Base-by-base conservation (phyloP, 2,329 filamentous ascomycete species). In the Aspergillus sp. region DNA sequence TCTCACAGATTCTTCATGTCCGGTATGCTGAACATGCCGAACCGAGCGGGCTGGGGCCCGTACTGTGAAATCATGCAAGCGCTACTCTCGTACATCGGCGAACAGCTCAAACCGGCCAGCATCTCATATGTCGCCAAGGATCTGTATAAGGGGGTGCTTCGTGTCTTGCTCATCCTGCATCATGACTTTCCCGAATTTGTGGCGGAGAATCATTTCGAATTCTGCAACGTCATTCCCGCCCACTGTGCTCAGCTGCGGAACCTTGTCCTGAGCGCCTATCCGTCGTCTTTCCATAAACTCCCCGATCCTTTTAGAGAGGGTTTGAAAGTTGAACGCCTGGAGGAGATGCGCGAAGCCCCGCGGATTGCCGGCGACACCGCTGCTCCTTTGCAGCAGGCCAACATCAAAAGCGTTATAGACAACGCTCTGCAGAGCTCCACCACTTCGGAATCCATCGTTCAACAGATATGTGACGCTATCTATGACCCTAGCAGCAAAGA, bases 161-260 rank as follows among this genome's bases (percentile, higher is more conserved):
- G 96, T 71, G 85, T 97, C 60, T 79, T 98, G 56, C 80, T 96
- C 36, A 85, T 96, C 55, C 80, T 99, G 55, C 91, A 96, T 67
- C 95, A 98, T 71, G 95, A 99, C 74, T 98, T 92, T 76, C 90
- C 94, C 0, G 92, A 97, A 58, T 99, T 96, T 75, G 79, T 99
- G 47, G 90, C 91, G 6, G 91, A 93, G 67, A 92, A 96, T 73
- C 91, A 96, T 71, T 87, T 91, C 66, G 86, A 87, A 66, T 85
- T 99, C 55, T 92, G 89, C 78, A 88, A 90, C 67, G 87, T 86
- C 69, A 89, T 98, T 59, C 91, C 93, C 1, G 85, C 87, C 54
- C 90, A 95, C 70, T 95, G 91, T 76, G 88, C 89, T 16, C 95
- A 98, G 75, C 82, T 97, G 55, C 87, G 93, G 65, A 97, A 98